Percentiles rank a stretch among this genome's conserved stretches.
Evolutionary conservation across 768 basidiomycete genomes (phyloP).

Genomic region (Leccinellum luteum): DNA sequence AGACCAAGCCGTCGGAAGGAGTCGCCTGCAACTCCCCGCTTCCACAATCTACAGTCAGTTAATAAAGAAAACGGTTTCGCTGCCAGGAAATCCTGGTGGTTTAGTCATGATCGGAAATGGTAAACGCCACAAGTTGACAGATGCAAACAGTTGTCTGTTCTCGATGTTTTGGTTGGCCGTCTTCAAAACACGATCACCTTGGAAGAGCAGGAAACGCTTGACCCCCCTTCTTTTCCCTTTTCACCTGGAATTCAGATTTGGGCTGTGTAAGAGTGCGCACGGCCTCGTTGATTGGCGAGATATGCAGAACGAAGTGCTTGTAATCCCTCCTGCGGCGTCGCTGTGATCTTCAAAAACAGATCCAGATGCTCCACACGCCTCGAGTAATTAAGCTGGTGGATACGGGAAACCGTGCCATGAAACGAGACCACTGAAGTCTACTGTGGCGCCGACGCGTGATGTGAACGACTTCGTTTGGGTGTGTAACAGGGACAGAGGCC

Average conservation of each 20-base stretch:
- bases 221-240: background rate
- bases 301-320: background rate
- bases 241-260: background rate
- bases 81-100: background rate
- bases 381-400: background rate
- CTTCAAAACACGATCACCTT: background rate
- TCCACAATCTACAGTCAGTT: background rate
- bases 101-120: background rate
- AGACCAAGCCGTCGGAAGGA: background rate
- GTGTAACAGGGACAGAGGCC: no score
- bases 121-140: constrained; percentile 1
- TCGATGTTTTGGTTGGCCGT: background rate
- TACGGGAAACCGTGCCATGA: background rate
- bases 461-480: background rate
- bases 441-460: background rate
- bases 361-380: background rate
- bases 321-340: background rate
- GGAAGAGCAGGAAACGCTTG: background rate
- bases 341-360: constrained; percentile 4
- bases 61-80: background rate
- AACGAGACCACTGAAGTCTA: background rate
- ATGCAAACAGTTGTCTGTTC: background rate
- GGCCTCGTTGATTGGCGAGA: constrained; percentile 6
- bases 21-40: background rate
- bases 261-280: background rate